Conservation (phyloP, 768 basidiomycete genomes). For the Lyophyllum shimeji region DNA sequence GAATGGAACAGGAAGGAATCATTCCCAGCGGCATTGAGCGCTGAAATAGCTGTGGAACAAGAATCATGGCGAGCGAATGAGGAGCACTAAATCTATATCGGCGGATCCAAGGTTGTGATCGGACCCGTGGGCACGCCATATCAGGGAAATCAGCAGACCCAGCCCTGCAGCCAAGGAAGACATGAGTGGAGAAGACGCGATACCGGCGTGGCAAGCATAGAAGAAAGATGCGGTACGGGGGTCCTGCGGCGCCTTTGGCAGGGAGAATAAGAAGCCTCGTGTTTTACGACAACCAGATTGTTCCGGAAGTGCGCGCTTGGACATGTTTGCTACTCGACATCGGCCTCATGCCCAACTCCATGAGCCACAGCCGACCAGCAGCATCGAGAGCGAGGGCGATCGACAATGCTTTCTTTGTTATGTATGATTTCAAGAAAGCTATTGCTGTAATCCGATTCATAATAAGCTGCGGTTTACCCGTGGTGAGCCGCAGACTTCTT, state of each 20-base stretch:
- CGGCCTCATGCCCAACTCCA: constrained; percentile 3
- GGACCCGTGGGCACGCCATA: constrained; percentile 15
- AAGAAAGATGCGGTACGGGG: background rate
- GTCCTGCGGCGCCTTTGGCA: constrained; percentile 4
- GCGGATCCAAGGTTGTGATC: constrained; percentile 14
- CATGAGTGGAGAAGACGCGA: background rate
- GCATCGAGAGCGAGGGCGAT: background rate
- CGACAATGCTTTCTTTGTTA: background rate
- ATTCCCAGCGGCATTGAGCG: constrained; percentile 4
- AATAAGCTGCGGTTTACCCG: background rate
- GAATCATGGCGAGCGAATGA: constrained; percentile 9
- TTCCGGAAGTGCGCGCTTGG: background rate
- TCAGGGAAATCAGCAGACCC: constrained; percentile 21
- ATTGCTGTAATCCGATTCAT: background rate
- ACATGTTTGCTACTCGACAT: background rate
- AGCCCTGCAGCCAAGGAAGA: constrained; percentile 4
- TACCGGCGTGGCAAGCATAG: background rate
- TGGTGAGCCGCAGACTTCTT: background rate
- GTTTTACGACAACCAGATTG: constrained; percentile 11
- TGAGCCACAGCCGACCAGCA: background rate
- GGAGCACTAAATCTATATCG: constrained; percentile 11
- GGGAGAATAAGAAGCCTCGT: constrained; percentile 11
- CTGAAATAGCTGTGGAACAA: constrained; percentile 15
- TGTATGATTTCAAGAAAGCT: background rate
- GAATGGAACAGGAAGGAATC: constrained; percentile 2